Percentiles rank a stretch among this genome's conserved stretches.
Evolutionary conservation across 139 green algal species (phyloP).

Genomic region (Micractinium sp.): DNA sequence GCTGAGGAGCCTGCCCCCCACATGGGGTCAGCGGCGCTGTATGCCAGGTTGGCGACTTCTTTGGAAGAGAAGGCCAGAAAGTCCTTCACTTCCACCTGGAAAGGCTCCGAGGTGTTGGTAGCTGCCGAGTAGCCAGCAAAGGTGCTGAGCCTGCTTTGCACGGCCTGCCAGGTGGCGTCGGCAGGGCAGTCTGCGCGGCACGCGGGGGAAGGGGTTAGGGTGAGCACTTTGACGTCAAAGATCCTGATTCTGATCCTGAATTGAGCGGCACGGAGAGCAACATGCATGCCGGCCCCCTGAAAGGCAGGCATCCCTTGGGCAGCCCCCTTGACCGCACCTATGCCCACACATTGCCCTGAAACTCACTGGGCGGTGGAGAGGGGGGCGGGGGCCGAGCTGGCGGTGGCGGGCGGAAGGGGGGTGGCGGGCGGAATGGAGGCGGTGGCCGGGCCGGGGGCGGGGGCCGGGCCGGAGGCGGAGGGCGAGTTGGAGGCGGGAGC

Average conservation of each 20-base stretch:
- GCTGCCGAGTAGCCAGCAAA: background rate
- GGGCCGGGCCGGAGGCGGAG: no score
- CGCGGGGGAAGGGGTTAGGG: no score
- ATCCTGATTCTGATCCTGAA: background rate
- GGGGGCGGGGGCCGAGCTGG: no score
- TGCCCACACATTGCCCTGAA: no score
- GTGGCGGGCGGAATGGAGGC: no score
- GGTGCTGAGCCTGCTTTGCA: background rate
- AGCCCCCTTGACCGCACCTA: no score
- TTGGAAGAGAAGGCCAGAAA: background rate
- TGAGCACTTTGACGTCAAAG: background rate
- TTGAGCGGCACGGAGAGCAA: no score
- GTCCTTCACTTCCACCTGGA: background rate
- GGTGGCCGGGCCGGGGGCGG: no score
- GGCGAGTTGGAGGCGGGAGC: background rate
- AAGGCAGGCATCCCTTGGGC: no score
- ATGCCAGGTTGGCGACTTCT: background rate
- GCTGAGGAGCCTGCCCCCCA: background rate
- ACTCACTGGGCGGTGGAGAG: background rate
- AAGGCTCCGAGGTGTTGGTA: background rate
- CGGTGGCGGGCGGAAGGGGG: no score
- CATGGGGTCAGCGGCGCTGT: background rate
- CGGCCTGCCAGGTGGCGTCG: background rate
- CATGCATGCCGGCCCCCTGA: no score
- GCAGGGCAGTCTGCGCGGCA: background rate